phyloP scores from a whole-genome alignment of 2,329 filamentous ascomycete genomes.

The Orbilia blumenaviensis region DNA sequence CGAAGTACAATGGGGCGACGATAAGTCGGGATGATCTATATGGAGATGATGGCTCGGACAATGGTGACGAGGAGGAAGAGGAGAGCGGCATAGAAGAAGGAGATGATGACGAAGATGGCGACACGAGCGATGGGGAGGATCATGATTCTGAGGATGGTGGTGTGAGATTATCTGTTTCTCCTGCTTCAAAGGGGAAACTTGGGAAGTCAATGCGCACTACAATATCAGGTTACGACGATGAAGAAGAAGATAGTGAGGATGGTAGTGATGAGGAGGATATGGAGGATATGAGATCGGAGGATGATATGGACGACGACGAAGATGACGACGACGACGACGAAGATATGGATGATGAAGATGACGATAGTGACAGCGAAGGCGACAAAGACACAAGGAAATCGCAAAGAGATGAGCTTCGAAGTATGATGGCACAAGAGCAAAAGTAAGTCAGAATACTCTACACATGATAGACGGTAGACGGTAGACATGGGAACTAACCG shows the following conservation, averaged over 20 bases:
- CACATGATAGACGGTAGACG: too few relatives aligned
- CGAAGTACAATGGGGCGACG: slow-evolving; percentile 79
- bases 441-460: slow-evolving; percentile 70
- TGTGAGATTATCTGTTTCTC: slow-evolving; percentile 54
- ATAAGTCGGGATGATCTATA: slow-evolving; percentile 76
- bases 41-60: slow-evolving; percentile 66
- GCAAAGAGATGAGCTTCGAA: slow-evolving; percentile 70
- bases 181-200: slow-evolving; percentile 32
- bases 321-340: slow-evolving; percentile 61
- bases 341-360: slow-evolving; percentile 48
- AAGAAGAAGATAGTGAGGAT: slow-evolving; percentile 66
- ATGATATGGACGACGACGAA: slow-evolving; percentile 67
- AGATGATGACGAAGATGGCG: slow-evolving; percentile 56
- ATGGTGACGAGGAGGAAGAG: slow-evolving; percentile 65
- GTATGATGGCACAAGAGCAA: slow-evolving; percentile 74
- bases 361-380: slow-evolving; percentile 58
- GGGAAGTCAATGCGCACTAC: slow-evolving; percentile 49
- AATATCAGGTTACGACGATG: slow-evolving; percentile 59
- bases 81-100: slow-evolving; percentile 58
- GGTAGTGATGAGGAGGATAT: slow-evolving; percentile 62
- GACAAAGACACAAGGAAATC: slow-evolving; percentile 60
- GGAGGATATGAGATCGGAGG: slow-evolving; percentile 59
- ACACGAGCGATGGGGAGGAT: slow-evolving; percentile 57
- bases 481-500: background rate
- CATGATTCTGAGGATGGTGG: slow-evolving; percentile 55